These are phyloP conservation scores for Peronospora tabacina DNA, from an alignment of 352 stramenopile genomes.

Conservation along the genomic window DNA sequence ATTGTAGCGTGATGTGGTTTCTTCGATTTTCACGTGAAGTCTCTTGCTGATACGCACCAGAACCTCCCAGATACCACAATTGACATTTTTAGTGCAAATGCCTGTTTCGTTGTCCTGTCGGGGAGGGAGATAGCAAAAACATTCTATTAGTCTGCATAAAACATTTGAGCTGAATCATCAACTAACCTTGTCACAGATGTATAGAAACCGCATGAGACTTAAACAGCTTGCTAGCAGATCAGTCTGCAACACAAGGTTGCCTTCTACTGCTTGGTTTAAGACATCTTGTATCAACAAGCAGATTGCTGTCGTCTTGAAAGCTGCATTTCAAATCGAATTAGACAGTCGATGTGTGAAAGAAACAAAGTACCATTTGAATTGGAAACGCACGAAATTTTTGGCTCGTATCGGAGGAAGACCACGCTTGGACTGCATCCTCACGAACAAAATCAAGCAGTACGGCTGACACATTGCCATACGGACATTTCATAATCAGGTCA, in stretches of 20 bases:
- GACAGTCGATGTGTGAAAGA: background rate
- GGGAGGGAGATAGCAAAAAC: background rate
- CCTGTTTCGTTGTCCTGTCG: constrained; percentile 31
- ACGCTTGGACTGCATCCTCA: constrained; percentile 34
- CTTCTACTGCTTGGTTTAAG: constrained; percentile 38
- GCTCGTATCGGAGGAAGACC: constrained; percentile 20
- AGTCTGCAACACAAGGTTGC: constrained; percentile 48
- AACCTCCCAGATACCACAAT: constrained; percentile 8
- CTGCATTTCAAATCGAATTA: constrained; percentile 9
- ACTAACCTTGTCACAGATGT: constrained; percentile 55
- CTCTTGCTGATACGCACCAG: constrained; percentile 27
- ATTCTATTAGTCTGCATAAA: background rate
- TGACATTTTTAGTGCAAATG: constrained; percentile 16
- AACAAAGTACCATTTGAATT: background rate
- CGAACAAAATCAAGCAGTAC: constrained; percentile 58
- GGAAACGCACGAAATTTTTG: constrained; percentile 28
- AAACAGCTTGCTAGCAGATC: constrained; percentile 60
- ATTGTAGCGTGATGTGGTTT: constrained; percentile 8
- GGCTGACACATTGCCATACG: constrained; percentile 63
- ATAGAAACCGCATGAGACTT: constrained; percentile 56
- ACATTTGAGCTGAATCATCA: constrained; percentile 2
- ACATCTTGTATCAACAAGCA: constrained; percentile 28
- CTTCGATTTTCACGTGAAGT: constrained; percentile 28
- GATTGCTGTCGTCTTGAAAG: constrained; percentile 26
- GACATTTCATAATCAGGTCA: constrained; percentile 42